Evolutionary conservation across 1,284 basidiomycete genomes (phyloP).

Genomic region (Papiliotrema flavescens): DNA sequence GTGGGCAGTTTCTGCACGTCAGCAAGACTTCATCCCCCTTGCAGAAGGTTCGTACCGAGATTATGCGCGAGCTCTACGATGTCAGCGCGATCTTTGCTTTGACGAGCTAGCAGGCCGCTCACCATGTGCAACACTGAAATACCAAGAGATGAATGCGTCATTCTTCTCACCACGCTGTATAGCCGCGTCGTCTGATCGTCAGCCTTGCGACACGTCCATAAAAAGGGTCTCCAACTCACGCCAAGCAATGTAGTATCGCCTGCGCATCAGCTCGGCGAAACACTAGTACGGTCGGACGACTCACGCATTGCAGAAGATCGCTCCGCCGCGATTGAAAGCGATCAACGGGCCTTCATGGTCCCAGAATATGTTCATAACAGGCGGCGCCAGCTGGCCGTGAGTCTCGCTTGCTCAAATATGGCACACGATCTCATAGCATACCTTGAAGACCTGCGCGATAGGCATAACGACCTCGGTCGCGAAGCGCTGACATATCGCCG

Average conservation of each 20-base stretch:
- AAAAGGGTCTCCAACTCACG: constrained; percentile 54
- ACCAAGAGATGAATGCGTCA: constrained; percentile 80
- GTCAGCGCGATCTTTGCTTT: too few relatives aligned
- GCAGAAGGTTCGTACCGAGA: constrained; percentile 29
- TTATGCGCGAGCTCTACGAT: constrained; percentile 39
- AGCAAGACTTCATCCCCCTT: too few relatives aligned
- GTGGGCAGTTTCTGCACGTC: constrained; percentile 41
- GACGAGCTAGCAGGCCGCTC: too few relatives aligned
- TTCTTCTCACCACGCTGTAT: constrained; percentile 59
- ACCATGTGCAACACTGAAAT: constrained; percentile 84
- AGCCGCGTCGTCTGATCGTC: constrained; percentile 61
- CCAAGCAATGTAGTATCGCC: constrained; percentile 79
- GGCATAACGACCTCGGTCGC: constrained; percentile 57
- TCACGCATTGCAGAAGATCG: constrained; percentile 79
- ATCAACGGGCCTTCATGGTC: constrained; percentile 77
- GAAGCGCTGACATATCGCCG: constrained; percentile 55
- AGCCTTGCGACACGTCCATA: background rate
- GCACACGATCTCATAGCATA: too few relatives aligned
- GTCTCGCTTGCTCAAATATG: background rate
- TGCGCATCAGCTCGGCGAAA: constrained; percentile 6
- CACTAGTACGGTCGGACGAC: constrained; percentile 8
- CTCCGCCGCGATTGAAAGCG: constrained; percentile 88
- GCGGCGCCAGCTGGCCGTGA: constrained; percentile 45
- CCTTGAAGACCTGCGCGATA: constrained; percentile 37
- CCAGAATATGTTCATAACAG: constrained; percentile 81